These are phyloP conservation scores for Phaffia rhodozyma DNA, from an alignment of 1,284 basidiomycete species.

Conservation along the genomic window DNA sequence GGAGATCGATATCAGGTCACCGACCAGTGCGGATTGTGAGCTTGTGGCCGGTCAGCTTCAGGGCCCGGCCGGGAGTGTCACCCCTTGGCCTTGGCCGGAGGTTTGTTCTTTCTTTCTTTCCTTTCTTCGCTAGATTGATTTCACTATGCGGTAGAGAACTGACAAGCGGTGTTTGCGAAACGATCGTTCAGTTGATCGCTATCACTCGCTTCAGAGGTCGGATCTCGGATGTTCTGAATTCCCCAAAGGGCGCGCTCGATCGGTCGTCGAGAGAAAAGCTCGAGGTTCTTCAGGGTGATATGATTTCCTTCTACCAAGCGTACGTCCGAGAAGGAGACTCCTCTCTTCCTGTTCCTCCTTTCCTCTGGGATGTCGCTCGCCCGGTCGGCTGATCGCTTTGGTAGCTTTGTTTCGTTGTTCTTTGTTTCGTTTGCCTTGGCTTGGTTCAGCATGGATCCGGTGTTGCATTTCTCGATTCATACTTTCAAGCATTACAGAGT, in stretches of 20 bases:
- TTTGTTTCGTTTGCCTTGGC: too few relatives aligned
- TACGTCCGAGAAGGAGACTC: neutral
- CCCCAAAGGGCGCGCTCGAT: neutral
- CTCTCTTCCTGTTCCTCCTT: neutral
- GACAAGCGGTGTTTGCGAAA: too few relatives aligned
- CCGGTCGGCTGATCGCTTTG: neutral
- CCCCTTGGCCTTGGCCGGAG: too few relatives aligned
- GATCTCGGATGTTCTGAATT: slow-evolving; percentile 13
- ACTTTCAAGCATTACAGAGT: slow-evolving; percentile 12
- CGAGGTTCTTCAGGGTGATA: slow-evolving; percentile 12
- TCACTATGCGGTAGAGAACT: neutral
- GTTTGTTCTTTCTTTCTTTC: neutral
- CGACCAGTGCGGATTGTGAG: slow-evolving; percentile 8
- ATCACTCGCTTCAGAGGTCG: slow-evolving; percentile 6
- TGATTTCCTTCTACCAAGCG: slow-evolving; percentile 13
- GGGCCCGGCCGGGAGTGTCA: too few relatives aligned
- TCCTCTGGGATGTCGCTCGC: neutral
- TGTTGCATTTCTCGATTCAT: slow-evolving; percentile 14
- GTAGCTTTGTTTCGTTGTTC: too few relatives aligned
- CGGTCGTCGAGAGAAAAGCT: neutral
- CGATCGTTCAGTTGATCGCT: neutral
- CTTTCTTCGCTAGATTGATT: neutral
- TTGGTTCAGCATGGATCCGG: slow-evolving; percentile 4
- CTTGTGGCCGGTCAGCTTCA: neutral
- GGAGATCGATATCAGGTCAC: slow-evolving; percentile 9